Base-by-base conservation (phyloP, 2,329 filamentous ascomycete species). In the Thyridium curvatum region DNA sequence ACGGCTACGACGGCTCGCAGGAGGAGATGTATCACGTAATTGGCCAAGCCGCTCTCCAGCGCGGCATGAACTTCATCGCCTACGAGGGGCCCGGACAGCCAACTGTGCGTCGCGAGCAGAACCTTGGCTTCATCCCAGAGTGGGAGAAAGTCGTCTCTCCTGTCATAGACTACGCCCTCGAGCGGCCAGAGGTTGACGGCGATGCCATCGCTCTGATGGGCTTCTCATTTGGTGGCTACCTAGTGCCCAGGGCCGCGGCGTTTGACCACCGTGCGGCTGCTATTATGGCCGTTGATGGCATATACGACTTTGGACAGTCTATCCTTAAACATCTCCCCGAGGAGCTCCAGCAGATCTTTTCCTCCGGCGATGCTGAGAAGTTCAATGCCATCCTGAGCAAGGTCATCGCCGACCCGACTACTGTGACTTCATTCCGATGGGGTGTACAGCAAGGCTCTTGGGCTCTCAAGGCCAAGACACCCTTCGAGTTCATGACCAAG, bases 51-150 rank as follows among this genome's bases (percentile, higher is more conserved):
- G 59, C 57, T 1, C 41, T 68, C 2, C 54, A 57, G 15, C 58
- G 66, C 1, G 68, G 68, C 3, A 66, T 55, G 46, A 68, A 71
- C 38, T 54, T 58, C 21, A 55, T 71, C 9, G 61, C 61, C 0
- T 72, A 66, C 43, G 68, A 72, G 34, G 69, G 68, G 0, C 68
- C 68, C 0, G 68, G 68, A 0, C 68, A 72, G 44, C 55, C 58
- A 3, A 61, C 53, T 0, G 59, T 65, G 2, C 59, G 62, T 9
- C 59, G 68, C 1, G 41, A 60, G 0, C 62, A 72, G 30, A 47
- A 54, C 3, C 34, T 69, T 1, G 65, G 62, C 3, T 71, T 71
- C 45, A 66, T 67, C 14, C 56, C 55, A 0, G 55, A 69, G 15
- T 71, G 66, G 66, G 62, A 67, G 46, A 50, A 41, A 7, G 65